A percentile compares a stretch with the other conserved stretches of the same genome.
Evolutionary conservation across 139 green algal genomes (phyloP).

Genomic region (Picochlorum sp.): DNA sequence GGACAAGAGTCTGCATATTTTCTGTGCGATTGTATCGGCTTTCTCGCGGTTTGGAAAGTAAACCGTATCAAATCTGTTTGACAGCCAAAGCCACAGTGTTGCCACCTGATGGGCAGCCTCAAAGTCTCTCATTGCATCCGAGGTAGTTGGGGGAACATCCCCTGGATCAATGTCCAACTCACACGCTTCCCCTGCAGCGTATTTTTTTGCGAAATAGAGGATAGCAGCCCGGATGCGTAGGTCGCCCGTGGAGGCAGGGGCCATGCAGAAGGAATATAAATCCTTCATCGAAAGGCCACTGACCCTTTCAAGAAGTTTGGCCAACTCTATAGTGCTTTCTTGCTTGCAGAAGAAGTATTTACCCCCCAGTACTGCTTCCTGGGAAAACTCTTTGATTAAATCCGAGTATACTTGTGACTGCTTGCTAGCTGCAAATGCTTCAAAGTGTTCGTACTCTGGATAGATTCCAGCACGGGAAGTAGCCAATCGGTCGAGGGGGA

Average conservation of each 20-base stretch:
- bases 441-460: constrained; percentile 69
- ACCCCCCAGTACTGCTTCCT: constrained; percentile 30
- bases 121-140: constrained; percentile 31
- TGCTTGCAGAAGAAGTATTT: constrained; percentile 46
- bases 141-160: constrained; percentile 11
- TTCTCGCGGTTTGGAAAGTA: constrained; percentile 15
- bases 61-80: constrained; percentile 24
- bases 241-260: constrained; percentile 30
- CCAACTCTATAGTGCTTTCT: constrained; percentile 30
- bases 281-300: constrained; percentile 31
- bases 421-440: constrained; percentile 34
- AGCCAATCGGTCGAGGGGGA: constrained; percentile 16
- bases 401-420: constrained; percentile 4
- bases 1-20: constrained; percentile 6
- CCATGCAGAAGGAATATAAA: constrained; percentile 36
- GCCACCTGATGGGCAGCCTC: constrained; percentile 31
- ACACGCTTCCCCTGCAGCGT: constrained; percentile 13
- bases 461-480: constrained; percentile 29
- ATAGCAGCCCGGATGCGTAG: constrained; percentile 17
- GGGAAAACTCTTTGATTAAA: constrained; percentile 24
- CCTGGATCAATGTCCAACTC: constrained; percentile 15
- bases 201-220: constrained; percentile 33
- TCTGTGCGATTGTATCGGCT: background rate
- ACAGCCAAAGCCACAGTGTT: constrained; percentile 36
- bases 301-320: constrained; percentile 25